Evolutionary conservation across 805 yeast species (phyloP), one percentile per base, ranked within the genome.

Genomic region (Cephaloascus fragrans): DNA sequence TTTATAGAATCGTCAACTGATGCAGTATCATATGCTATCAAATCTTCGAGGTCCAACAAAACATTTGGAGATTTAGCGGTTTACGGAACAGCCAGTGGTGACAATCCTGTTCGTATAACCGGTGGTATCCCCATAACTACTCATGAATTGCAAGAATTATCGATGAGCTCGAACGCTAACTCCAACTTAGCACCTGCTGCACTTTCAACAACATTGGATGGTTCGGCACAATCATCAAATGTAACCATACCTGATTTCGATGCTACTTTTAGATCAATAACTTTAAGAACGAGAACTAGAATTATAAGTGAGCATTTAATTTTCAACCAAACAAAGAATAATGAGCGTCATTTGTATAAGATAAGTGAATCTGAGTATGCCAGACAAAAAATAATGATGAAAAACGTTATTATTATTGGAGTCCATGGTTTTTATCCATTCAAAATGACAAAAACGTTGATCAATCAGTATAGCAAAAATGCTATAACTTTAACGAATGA

Each of bases 381-480:
- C 8, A 31, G n/a, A 8, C 18, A 31, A n/a, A 19, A 41, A 36
- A n/a, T 49, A 48, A 35, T n/a, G 8, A 60, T 66, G 33, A 60
- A 56, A 39, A 60, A 59, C 38, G 56, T 66, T 2, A 48, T 67
- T 36, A 61, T 67, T 32, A 66, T 67, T 37, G 72, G 72, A 2
- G 71, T 67, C 12, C 72, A 67, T 44, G 71, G 71, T 1, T 67
- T 67, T 39, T 67, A 66, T 46, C 72, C 72, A 3, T 64, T 67
- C 3, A 56, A 53, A 33, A 64, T 66, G 69, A 58, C 66, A 44
- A 62, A 61, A 44, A 62, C 68, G 0, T 47, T 66, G 5, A 56
- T 67, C 8, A 51, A 71, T 10, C 65, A 67, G 39, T 64, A 68
- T 44, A 45, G 59, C 34, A 71, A 64, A 15, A 65, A 66, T 44